These are phyloP conservation scores for Nemania sp. DNA, from an alignment of 2,329 filamentous ascomycete species.

Conservation along the genomic window DNA sequence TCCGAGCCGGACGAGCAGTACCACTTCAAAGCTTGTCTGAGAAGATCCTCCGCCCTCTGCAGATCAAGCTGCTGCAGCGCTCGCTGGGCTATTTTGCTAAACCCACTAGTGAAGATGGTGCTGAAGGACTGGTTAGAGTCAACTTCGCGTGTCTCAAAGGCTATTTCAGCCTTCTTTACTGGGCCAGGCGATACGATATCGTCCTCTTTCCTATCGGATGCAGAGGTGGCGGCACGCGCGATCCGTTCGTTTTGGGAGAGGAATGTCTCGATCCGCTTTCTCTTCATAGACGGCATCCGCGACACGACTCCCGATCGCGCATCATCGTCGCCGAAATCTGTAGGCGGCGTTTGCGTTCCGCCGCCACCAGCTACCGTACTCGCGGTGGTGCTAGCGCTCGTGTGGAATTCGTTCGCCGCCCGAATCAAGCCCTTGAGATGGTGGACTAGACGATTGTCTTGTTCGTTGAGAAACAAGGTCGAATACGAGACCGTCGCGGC, in stretches of 20 bases:
- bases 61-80: constrained; percentile 27
- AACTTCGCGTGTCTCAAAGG: constrained; percentile 1
- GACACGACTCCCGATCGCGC: constrained; percentile 13
- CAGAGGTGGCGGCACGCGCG: constrained; percentile 5
- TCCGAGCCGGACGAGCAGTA: constrained; percentile 21
- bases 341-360: constrained; percentile 20
- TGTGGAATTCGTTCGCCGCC: constrained; percentile 27
- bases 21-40: constrained; percentile 26
- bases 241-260: constrained; percentile 17
- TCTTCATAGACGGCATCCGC: constrained; percentile 24
- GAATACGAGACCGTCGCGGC: constrained; percentile 27
- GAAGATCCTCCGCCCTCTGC: constrained; percentile 18
- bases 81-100: constrained; percentile 26
- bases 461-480: constrained; percentile 24
- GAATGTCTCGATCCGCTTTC: constrained; percentile 24
- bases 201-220: neutral
- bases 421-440: constrained; percentile 25
- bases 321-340: constrained; percentile 25
- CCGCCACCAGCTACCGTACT: constrained; percentile 22
- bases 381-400: constrained; percentile 25
- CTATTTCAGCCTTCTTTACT: neutral
- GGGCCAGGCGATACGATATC: neutral
- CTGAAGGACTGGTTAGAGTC: constrained; percentile 15
- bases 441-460: constrained; percentile 22
- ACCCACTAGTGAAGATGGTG: constrained; percentile 22